phyloP scores from a whole-genome alignment of 257 asterid species.

The Scutellaria minor region DNA sequence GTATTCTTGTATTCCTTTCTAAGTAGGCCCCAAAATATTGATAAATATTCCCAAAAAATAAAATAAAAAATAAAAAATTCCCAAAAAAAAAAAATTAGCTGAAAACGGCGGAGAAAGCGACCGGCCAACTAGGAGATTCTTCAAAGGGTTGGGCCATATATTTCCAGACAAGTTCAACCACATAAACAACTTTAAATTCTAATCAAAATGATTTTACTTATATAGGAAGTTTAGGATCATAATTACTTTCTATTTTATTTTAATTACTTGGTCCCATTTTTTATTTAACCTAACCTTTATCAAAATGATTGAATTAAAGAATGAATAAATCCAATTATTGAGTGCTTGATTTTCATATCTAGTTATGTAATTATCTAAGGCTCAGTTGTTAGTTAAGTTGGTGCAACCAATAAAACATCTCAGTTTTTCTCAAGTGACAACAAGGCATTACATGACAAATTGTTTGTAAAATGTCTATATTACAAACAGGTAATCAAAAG shows the following conservation, averaged over 20 bases:
- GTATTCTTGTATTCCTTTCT: constrained; percentile 27
- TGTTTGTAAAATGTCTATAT: constrained; percentile 12
- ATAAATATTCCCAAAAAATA: constrained; percentile 22
- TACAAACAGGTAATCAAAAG: constrained; percentile 28
- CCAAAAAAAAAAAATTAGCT: constrained; percentile 28
- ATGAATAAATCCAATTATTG: constrained; percentile 37
- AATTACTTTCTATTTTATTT: not conserved
- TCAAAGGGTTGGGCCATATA: constrained; percentile 39
- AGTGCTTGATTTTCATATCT: constrained; percentile 21
- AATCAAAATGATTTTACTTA: constrained; percentile 14
- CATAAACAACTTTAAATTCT: constrained; percentile 7
- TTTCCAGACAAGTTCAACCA: constrained; percentile 36
- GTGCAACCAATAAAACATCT: constrained; percentile 51
- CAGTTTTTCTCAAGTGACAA: constrained; percentile 40
- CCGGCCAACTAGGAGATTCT: constrained; percentile 50
- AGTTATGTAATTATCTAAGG: constrained; percentile 26
- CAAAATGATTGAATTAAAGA: constrained; percentile 18
- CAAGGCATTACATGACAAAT: constrained; percentile 29
- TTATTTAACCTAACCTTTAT: not conserved
- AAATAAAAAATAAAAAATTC: not conserved
- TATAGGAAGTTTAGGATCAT: constrained; percentile 26
- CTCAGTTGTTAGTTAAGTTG: constrained; percentile 55
- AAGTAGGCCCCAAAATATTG: constrained; percentile 38
- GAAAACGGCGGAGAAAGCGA: constrained; percentile 59
- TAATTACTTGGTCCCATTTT: not conserved